Evolutionary conservation across 768 basidiomycete genomes (phyloP), one percentile per base, ranked within the genome.

Genomic region (Suillus alpinus): DNA sequence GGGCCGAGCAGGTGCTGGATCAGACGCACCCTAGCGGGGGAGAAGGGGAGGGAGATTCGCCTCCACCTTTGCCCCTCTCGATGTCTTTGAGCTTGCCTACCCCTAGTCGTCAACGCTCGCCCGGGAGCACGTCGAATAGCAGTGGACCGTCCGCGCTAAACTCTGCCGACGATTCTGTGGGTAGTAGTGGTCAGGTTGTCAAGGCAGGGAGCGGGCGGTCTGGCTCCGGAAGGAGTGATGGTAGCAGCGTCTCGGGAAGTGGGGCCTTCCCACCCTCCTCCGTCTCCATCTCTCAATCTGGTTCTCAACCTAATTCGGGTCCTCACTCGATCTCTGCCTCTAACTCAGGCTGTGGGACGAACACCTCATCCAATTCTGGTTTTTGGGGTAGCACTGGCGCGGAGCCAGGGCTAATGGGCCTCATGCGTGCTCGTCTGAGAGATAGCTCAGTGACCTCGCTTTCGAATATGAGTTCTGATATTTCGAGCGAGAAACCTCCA

Each of bases 1-100:
- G 83, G 83, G 82, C 76, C 14, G 78, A 83, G 64, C 74, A 74
- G 56, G 74, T 78, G 8, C 70, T 68, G 8, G 72, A 76, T 56
- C 71, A 76, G 62, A 74, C 73, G 2, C 64, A 66, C 40, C 56
- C 40, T 18, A 59, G 8, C 18, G 39, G 57, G 34, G 65, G 34
- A 14, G 36, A 14, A 29, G 63, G 52, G 56, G 64, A 57, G 16
- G 57, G 37, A 6, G 36, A 56, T 31, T 55, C 37, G 53, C 58
- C 59, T 4, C 63, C 53, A 16, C 56, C 46, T 26, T 43, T 57
- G 8, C 50, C 55, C n/a, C 39, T 52, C 7, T 29, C 62, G 29
- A 57, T 60, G 57, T 50, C 62, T 14, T 44, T 61, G 6, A 56
- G 59, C 12, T 56, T 59, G 26, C 64, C 61, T 41, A 26, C 49